A percentile compares a stretch with the other conserved stretches of the same genome.
Evolutionary conservation across 306 rosid genomes (phyloP).

Genomic region (Vigna angularis): DNA sequence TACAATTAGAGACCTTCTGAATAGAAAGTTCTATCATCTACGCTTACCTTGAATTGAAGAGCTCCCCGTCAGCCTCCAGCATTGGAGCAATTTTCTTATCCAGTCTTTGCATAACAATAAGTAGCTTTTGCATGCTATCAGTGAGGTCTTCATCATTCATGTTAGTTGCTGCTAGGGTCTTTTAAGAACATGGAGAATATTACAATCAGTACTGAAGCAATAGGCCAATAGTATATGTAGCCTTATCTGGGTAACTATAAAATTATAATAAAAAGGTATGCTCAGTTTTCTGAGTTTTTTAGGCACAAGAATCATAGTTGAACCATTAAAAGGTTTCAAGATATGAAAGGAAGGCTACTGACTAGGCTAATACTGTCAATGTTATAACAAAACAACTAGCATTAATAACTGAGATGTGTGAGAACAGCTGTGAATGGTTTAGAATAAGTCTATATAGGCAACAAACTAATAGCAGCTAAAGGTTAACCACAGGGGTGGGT

Average conservation of each 20-base stretch:
- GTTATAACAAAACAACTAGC: conserved; percentile 1
- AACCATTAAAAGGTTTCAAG: conserved; percentile 9
- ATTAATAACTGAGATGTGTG: conserved; percentile 7
- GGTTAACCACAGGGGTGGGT: not conserved
- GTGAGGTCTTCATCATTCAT: conserved; percentile 87
- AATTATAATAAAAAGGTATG: conserved; percentile 6
- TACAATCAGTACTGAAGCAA: conserved; percentile 30
- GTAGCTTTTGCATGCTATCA: conserved; percentile 93
- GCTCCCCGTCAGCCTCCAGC: conserved; percentile 94
- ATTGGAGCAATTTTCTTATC: conserved; percentile 87
- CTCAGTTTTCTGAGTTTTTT: not conserved
- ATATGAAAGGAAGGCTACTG: conserved; percentile 12
- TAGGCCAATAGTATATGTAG: not conserved
- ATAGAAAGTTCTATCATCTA: conserved; percentile 6
- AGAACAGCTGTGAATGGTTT: conserved; percentile 16
- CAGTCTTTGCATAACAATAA: conserved; percentile 95
- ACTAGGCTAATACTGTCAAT: not conserved
- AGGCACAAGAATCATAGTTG: conserved; percentile 30
- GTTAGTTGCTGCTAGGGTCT: conserved; percentile 97
- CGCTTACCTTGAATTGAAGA: conserved; percentile 80
- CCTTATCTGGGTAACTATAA: not conserved
- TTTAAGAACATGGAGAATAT: conserved; percentile 44
- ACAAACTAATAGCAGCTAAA: conserved; percentile 30
- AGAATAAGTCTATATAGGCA: conserved; percentile 31
- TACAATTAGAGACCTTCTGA: conserved; percentile 26